Evolutionary conservation across 805 yeast genomes (phyloP), one percentile per base, ranked within the genome.

Genomic region (Candida ascalaphidarum): DNA sequence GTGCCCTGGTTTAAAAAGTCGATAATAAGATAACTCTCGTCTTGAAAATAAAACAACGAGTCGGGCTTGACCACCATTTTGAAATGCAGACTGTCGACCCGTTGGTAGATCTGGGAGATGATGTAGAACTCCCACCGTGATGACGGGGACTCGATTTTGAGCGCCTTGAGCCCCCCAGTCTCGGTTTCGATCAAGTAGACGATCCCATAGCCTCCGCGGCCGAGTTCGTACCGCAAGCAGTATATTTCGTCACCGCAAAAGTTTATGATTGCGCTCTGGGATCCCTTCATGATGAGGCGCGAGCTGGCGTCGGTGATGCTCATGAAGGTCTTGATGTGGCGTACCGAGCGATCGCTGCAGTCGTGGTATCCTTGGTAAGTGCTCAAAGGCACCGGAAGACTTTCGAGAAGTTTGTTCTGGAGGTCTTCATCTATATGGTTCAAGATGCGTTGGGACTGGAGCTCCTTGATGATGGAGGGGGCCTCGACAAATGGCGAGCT

Each of bases 101-200:
- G 77, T 47, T 30, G 48, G 32, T 72, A 73, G 1, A 82, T 59
- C 39, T 75, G 77, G 20, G 59, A 66, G 38, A 84, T 55, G 11
- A 83, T 74, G 46, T 81, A 84, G 42, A 68, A 82, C 51, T 86
- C 96, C 96, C 95, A 85, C 4, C 71, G 60, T 25, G 73, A 68
- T 0, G 82, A 58, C 0, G 89, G 84, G 11, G 65, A 62, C 44
- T 81, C 85, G 10, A 80, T 70, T 46, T 86, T 86, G 29, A 86
- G 52, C 0, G 95, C 94, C 28, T 64, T 68, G 19, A 69, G 43
- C 1, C 52, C 46, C 2, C 82, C 84, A 7, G 53, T 48, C 35
- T 71, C 65, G 4, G 62, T 53, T 46, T 81, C 88, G 1, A 81
- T 77, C 14, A 84, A 55, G 46, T 74, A 84, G 0, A 84, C 94